phyloP scores from a whole-genome alignment of 768 basidiomycete species.

The Strobilomyces confusus region DNA sequence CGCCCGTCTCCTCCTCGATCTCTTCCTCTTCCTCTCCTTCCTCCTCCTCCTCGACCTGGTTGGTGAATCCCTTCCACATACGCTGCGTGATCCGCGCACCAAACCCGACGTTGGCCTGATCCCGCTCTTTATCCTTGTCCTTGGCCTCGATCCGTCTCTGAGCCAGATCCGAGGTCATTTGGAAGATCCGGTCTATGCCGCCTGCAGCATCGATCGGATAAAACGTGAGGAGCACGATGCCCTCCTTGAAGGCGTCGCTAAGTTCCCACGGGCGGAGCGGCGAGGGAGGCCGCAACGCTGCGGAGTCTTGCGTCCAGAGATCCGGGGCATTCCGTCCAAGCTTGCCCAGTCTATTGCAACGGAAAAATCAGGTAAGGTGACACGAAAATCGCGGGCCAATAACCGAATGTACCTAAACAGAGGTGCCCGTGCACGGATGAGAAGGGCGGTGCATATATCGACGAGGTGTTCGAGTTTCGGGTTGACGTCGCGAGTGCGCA shows the following conservation, averaged over 20 bases:
- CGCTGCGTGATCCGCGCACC: constrained; percentile 54
- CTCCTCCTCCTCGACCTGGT: constrained; percentile 39
- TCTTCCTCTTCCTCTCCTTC: constrained; percentile 29
- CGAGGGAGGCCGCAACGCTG: constrained; percentile 35
- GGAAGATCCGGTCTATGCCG: constrained; percentile 67
- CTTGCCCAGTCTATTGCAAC: constrained; percentile 49
- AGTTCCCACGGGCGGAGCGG: constrained; percentile 48
- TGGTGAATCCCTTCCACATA: constrained; percentile 67
- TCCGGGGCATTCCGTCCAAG: constrained; percentile 38
- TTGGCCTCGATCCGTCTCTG: constrained; percentile 44
- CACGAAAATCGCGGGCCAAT: background rate
- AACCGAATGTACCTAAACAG: constrained; percentile 47
- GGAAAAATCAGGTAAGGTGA: background rate
- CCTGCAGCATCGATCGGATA: constrained; percentile 66
- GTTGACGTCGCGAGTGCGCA: constrained; percentile 47
- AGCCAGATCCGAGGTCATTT: constrained; percentile 60
- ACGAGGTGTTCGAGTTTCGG: constrained; percentile 67
- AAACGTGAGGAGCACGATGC: constrained; percentile 55
- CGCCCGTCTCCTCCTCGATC: constrained; percentile 26
- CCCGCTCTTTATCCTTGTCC: constrained; percentile 23
- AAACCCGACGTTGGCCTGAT: constrained; percentile 39
- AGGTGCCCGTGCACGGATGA: constrained; percentile 51
- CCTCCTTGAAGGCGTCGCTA: constrained; percentile 64
- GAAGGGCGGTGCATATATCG: constrained; percentile 67
- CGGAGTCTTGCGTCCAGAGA: constrained; percentile 52